Base-by-base conservation (phyloP, 2,329 filamentous ascomycete species). In the Monilinia vaccinii-corymbosi region DNA sequence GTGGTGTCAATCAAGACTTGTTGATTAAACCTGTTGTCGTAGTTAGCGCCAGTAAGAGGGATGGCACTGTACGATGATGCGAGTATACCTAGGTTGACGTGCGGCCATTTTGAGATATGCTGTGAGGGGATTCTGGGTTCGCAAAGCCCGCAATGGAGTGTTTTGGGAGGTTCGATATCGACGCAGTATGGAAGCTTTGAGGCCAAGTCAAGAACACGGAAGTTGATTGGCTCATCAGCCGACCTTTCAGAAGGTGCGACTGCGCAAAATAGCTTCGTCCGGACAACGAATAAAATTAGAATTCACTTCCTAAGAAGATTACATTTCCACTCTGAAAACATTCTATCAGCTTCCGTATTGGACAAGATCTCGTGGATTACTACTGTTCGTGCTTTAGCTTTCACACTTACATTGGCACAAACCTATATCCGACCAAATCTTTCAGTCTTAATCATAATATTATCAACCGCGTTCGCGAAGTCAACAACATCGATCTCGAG, bases 1-100 rank as follows among this genome's bases (percentile, higher is more conserved):
- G 94, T 96, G 72, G 90, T 94, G 82, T 99, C 94, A 80, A 94
- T 84, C 77, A 97, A 89, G 79, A 89, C 82, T 74, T 91, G 81
- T 79, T 96, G 90, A 79, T 91, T 91, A 87, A 97, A 97, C 76
- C 94, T 97, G 76, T 58, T 67, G 73, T 67, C 66, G 50, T 72
- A 65, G 70, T 73, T 66, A 70, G 65, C 46, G 25, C 21, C 18
- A 45, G 40, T 13, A 16, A 49, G 8, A 21, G 10, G 14, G 25
- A 28, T n/a, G 32, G 25, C 25, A 25, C 9, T 16, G 1, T 18
- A 21, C 3, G 2, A 10, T 16, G 4, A 42, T 56, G 10, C 21
- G 18, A 47, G 36, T 47, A 46, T 61, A 71, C 71, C 64, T 67
- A 36, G 71, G 56, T 52, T 64, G 59, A 64, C 71, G 67, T 60